A percentile compares a stretch with the other conserved stretches of the same genome.
Conservation (phyloP, 768 basidiomycete genomes). For the Termitomyces sp. region DNA sequence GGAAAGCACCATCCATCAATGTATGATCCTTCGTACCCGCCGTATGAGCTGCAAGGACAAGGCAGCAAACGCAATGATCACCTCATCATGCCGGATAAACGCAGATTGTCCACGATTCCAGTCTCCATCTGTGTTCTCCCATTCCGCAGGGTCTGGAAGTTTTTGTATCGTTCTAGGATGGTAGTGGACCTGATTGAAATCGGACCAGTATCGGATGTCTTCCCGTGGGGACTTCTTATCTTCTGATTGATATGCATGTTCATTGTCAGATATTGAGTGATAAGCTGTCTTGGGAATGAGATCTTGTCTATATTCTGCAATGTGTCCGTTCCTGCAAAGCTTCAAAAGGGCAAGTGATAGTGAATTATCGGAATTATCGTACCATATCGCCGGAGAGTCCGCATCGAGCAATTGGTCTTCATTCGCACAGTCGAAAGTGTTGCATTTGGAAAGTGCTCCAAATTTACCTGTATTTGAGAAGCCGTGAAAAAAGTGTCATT, state of each 20-base stretch:
- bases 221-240: slow-evolving; percentile 10
- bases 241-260: neutral
- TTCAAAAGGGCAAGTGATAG: neutral
- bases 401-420: slow-evolving; percentile 15
- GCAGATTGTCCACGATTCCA: slow-evolving; percentile 50
- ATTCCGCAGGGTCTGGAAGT: slow-evolving; percentile 51
- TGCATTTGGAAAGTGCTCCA: slow-evolving; percentile 45
- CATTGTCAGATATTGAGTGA: slow-evolving; percentile 32
- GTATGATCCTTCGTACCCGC: slow-evolving; percentile 40
- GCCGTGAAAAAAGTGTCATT: neutral
- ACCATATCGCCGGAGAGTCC: slow-evolving; percentile 15
- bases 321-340: slow-evolving; percentile 34
- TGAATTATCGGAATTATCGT: slow-evolving; percentile 4
- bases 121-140: slow-evolving; percentile 47
- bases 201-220: slow-evolving; percentile 59
- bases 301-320: slow-evolving; percentile 47
- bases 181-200: slow-evolving; percentile 60
- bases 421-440: slow-evolving; percentile 30
- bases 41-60: neutral
- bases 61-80: slow-evolving; percentile 16
- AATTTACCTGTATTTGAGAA: slow-evolving; percentile 50
- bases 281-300: slow-evolving; percentile 50
- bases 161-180: slow-evolving; percentile 60
- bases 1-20: slow-evolving; percentile 64
- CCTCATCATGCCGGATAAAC: slow-evolving; percentile 53